Conservation (phyloP, 257 asterid species). For the Catharanthus roseus region DNA sequence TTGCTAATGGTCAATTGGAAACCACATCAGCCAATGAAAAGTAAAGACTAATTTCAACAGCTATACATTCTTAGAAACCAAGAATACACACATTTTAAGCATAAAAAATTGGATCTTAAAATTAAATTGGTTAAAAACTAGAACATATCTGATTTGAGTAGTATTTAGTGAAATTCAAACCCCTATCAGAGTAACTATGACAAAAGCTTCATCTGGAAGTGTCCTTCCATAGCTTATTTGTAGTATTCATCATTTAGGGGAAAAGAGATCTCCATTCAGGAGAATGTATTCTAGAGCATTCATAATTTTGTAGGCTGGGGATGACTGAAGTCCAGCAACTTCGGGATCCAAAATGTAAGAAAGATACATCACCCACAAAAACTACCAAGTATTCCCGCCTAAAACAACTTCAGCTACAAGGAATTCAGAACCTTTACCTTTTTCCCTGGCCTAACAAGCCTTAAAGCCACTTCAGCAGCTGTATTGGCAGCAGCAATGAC, state of each 20-base stretch:
- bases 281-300: neutral
- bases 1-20: neutral
- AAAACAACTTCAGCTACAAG: neutral
- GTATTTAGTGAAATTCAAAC: neutral
- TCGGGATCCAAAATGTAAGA: neutral
- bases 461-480: constrained; percentile 82
- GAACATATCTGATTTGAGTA: neutral
- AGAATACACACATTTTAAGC: neutral
- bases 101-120: neutral
- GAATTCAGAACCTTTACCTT: constrained; percentile 33
- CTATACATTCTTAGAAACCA: neutral
- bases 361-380: neutral
- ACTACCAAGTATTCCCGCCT: neutral
- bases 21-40: neutral
- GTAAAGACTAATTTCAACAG: neutral
- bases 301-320: too few relatives aligned
- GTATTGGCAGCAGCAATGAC: constrained; percentile 83
- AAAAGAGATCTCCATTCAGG: neutral
- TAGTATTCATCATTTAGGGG: constrained; percentile 32
- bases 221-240: constrained; percentile 25
- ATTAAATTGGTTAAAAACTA: neutral
- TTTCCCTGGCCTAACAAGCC: constrained; percentile 78
- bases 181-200: constrained; percentile 54
- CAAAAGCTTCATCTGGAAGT: constrained; percentile 31
- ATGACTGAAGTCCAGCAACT: neutral